Base-by-base conservation (phyloP, 805 yeast genomes). In the Kodamaea sagamina region DNA sequence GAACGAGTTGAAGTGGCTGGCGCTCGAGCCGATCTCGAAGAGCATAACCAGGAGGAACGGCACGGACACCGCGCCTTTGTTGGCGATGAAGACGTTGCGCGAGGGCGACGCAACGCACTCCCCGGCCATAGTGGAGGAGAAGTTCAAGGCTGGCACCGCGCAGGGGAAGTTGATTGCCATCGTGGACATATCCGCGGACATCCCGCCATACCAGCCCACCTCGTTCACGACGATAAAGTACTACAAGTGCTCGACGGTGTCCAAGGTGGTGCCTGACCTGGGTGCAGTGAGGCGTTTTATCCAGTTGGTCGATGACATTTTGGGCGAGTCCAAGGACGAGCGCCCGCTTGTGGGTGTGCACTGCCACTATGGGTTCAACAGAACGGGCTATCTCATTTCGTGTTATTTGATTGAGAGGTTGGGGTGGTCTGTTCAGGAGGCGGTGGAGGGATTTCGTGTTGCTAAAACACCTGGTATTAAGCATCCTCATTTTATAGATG, bases 291-390 rank as follows among this genome's bases (percentile, higher is more conserved):
- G 79, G 26, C 64, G 72, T 39, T 86, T 83, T 49, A 70, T 81
- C 28, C 71, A 65, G 29, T 65, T 82, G 35, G 72, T 81, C 4
- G 81, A 79, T 48, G 67, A 69, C 36, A 71, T 79, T 13, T 53
- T 76, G 19, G 16, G 49, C 2, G 47, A 49, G 6, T 59, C 55
- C 17, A 46, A 47, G 4, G 51, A 43, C 12, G 51, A 50, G 15
- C 43, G 52, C 12, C 77, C 77, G 4, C 61, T 71, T 18, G 64
- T 83, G 5, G 88, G 77, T 0, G 84, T 86, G 6, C 93, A 86
- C 59, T 85, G 93, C 57, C 93, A 85, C 58, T 85, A 85, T 56
- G 93, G 92, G 4, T 86, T 84, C 62, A 85, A 85, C 58, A 67
- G 92, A 44, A 85, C 92, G 0, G 92, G 93, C 2, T 85, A 79